Conservation (phyloP, 2,329 filamentous ascomycete genomes). For the Cladosporium sp. region DNA sequence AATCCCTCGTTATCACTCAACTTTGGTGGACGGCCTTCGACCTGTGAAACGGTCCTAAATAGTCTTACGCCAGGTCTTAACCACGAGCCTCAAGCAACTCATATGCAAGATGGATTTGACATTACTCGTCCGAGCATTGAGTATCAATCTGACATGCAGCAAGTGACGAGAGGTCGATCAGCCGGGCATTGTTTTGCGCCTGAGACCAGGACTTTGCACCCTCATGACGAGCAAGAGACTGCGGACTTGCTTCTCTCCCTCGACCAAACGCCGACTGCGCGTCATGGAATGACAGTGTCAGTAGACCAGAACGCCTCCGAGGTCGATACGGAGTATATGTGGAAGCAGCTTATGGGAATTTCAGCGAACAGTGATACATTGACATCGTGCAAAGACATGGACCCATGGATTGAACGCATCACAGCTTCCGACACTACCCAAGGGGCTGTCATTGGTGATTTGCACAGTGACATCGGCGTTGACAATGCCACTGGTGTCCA, state of each 20-base stretch:
- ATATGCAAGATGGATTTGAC: too few species aligned
- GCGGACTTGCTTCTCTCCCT: neutral
- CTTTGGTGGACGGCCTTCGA: too few species aligned
- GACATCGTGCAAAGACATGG: neutral
- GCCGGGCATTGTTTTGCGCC: neutral
- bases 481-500: too few species aligned
- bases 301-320: neutral
- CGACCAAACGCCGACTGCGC: too few species aligned
- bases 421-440: neutral
- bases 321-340: neutral
- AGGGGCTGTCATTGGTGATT: neutral
- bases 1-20: too few species aligned
- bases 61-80: too few species aligned
- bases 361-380: neutral
- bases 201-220: neutral
- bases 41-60: too few species aligned
- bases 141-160: too few species aligned
- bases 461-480: too few species aligned
- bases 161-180: too few species aligned
- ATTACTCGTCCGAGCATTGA: too few species aligned
- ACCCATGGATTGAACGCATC: conserved; percentile 4
- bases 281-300: neutral
- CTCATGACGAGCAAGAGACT: neutral
- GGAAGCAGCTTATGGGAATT: conserved; percentile 2
- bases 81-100: too few species aligned